Conservation (phyloP, 106 monocot genomes). For the Apostasia shenzhenica region DNA sequence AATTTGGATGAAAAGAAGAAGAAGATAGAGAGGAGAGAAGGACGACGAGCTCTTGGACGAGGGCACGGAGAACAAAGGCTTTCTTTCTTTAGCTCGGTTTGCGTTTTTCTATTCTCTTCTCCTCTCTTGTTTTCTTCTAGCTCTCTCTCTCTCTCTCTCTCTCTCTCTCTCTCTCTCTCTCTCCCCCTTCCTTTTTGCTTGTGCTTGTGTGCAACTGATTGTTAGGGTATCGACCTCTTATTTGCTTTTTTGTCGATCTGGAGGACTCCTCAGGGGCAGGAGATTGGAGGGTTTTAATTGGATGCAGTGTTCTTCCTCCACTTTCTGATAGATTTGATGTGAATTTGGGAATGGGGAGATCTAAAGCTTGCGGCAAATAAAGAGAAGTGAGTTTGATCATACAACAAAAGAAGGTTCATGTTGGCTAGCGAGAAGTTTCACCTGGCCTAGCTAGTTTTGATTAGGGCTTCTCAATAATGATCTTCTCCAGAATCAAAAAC, state of each 20-base stretch:
- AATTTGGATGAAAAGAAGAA: background rate
- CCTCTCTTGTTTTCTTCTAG: background rate
- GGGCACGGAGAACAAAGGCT: constrained; percentile 10
- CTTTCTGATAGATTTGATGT: background rate
- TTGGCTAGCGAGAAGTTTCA: too few species aligned
- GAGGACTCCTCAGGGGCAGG: constrained; percentile 11
- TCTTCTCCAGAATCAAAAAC: background rate
- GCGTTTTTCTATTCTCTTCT: constrained; percentile 10
- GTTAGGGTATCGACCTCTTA: constrained; percentile 57
- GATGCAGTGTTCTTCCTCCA: background rate
- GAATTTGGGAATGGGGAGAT: too few species aligned
- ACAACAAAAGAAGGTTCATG: too few species aligned
- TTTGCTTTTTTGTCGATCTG: constrained; percentile 65
- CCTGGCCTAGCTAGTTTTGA: background rate
- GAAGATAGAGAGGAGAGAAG: constrained; percentile 2
- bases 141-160: constrained; percentile 3
- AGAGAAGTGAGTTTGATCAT: too few species aligned
- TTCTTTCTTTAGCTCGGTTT: constrained; percentile 22
- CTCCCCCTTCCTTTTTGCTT: constrained; percentile 17
- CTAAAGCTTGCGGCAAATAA: too few species aligned
- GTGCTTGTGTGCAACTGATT: constrained; percentile 63
- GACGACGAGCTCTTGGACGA: background rate
- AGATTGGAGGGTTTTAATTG: constrained; percentile 32
- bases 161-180: background rate
- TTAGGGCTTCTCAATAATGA: background rate